Conservation (phyloP, 1,284 basidiomycete species). For the Ceratobasidium sp. region DNA sequence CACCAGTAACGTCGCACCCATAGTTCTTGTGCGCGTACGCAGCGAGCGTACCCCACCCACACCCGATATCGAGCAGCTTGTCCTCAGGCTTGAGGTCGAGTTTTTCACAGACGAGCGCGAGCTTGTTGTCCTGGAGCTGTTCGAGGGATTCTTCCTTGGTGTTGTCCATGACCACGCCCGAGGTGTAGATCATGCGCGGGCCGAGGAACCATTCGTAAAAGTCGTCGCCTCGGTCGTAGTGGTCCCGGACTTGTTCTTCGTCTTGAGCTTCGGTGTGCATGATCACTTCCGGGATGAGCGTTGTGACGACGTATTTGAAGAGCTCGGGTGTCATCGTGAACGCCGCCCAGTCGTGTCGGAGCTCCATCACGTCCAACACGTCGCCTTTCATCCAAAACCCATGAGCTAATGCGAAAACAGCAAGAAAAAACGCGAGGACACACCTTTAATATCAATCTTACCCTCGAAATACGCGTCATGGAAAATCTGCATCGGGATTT, state of each 20-base stretch:
- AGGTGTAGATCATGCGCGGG: conserved; percentile 98
- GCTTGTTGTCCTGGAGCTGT: conserved; percentile 98
- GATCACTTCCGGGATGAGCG: conserved; percentile 93
- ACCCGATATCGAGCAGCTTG: conserved; percentile 81
- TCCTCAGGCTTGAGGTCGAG: conserved; percentile 88
- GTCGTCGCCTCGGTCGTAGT: no score
- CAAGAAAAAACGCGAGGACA: conserved; percentile 1
- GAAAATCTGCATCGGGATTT: conserved; percentile 98
- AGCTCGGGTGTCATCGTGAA: conserved; percentile 90
- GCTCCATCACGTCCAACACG: no score
- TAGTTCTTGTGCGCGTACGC: conserved; percentile 98
- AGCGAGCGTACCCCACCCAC: conserved; percentile 97
- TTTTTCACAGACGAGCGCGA: conserved; percentile 95
- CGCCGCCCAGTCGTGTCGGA: conserved; percentile 95
- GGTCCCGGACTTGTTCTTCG: conserved; percentile 56
- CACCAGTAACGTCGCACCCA: conserved; percentile 93
- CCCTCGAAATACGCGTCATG: conserved; percentile 97
- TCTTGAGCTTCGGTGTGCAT: conserved; percentile 90
- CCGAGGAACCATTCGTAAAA: conserved; percentile 67
- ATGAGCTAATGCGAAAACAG: conserved; percentile 71
- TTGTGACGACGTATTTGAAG: conserved; percentile 94
- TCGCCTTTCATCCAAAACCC: conserved; percentile 89
- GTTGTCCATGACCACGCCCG: conserved; percentile 87
- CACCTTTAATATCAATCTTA: conserved; percentile 90
- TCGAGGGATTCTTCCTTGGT: conserved; percentile 89